Evolutionary conservation across 768 basidiomycete genomes (phyloP).

Genomic region (Mycena filopes): DNA sequence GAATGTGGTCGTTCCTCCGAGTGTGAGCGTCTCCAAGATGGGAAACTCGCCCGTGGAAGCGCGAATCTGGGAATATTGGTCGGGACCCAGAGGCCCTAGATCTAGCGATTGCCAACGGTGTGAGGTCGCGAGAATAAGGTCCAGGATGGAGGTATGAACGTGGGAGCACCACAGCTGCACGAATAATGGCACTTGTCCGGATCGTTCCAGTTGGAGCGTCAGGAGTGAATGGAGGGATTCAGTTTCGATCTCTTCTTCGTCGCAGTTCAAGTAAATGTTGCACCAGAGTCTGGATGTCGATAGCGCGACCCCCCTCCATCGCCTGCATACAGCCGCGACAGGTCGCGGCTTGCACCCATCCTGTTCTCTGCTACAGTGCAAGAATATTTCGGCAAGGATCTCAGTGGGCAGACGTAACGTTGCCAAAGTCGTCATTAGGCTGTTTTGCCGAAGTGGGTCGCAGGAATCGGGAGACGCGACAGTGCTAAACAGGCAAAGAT

Average conservation of each 20-base stretch:
- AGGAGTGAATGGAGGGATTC: constrained; percentile 16
- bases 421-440: too few species aligned
- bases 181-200: constrained; percentile 12
- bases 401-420: constrained; percentile 20
- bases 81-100: not conserved
- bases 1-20: constrained; percentile 1
- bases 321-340: constrained; percentile 15
- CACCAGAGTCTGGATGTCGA: constrained; percentile 21
- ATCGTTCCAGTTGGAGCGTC: constrained; percentile 23
- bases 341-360: constrained; percentile 17
- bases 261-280: constrained; percentile 5
- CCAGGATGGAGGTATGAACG: not conserved
- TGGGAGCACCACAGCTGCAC: constrained; percentile 4
- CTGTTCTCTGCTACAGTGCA: not conserved
- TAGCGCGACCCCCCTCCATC: constrained; percentile 24
- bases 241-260: not conserved
- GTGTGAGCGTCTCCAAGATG: constrained; percentile 4
- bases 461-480: too few species aligned
- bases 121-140: constrained; percentile 13
- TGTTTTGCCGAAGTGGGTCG: too few species aligned
- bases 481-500: too few species aligned
- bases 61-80: not conserved
- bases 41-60: constrained; percentile 11
- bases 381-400: constrained; percentile 26
- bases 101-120: constrained; percentile 24